Evolutionary conservation across 768 basidiomycete species (phyloP).

Genomic region (Podaxis sp.): DNA sequence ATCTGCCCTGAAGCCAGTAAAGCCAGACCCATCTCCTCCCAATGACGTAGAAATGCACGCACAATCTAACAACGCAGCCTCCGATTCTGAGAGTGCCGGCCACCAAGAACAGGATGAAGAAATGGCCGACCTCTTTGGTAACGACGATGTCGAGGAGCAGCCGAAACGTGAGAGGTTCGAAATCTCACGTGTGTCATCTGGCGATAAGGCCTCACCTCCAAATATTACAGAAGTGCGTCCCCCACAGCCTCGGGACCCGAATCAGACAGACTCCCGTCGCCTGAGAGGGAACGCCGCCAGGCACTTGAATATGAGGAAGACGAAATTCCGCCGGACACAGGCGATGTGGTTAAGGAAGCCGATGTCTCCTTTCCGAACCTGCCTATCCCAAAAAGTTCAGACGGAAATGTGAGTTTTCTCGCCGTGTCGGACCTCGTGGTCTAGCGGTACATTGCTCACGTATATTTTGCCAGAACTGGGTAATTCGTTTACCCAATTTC

Average conservation of each 20-base stretch:
- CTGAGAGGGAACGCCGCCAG: slow-evolving; percentile 60
- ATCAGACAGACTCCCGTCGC: slow-evolving; percentile 67
- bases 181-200: slow-evolving; percentile 19
- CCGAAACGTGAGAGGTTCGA: slow-evolving; percentile 52
- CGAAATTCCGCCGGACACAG: slow-evolving; percentile 54
- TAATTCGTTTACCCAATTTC: slow-evolving; percentile 91
- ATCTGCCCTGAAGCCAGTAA: slow-evolving; percentile 20
- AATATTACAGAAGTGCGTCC: slow-evolving; percentile 32
- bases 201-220: slow-evolving; percentile 13
- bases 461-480: slow-evolving; percentile 69
- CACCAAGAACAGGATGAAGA: slow-evolving; percentile 45
- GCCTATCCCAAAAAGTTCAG: slow-evolving; percentile 75
- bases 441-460: slow-evolving; percentile 5
- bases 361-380: slow-evolving; percentile 85
- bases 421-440: neutral
- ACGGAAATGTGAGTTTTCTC: slow-evolving; percentile 66
- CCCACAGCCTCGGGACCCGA: slow-evolving; percentile 52
- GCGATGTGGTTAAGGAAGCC: slow-evolving; percentile 56
- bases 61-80: slow-evolving; percentile 23
- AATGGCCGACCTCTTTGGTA: slow-evolving; percentile 82
- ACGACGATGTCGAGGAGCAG: slow-evolving; percentile 51
- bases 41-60: slow-evolving; percentile 45
- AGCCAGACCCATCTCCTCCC: slow-evolving; percentile 16
- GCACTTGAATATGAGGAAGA: slow-evolving; percentile 84
- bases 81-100: slow-evolving; percentile 28